Evolutionary conservation across 2,329 filamentous ascomycete genomes (phyloP).

Genomic region (Penicillium brasilianum): DNA sequence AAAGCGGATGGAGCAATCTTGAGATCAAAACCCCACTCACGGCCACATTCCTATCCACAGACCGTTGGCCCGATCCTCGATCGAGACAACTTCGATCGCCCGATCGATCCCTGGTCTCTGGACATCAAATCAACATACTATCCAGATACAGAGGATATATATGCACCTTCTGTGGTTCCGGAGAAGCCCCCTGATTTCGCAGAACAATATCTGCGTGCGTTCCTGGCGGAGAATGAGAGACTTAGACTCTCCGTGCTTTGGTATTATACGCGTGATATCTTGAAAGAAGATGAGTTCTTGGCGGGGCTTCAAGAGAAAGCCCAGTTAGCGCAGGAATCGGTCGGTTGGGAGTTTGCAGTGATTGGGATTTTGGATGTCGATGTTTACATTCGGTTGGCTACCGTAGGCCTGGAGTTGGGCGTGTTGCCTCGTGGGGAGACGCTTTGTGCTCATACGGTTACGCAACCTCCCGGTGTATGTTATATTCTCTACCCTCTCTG

Average conservation of each 20-base stretch:
- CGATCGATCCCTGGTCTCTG: constrained; percentile 14
- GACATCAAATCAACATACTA: constrained; percentile 7
- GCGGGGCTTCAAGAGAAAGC: constrained; percentile 25
- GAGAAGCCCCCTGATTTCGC: constrained; percentile 1
- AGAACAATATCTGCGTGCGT: constrained; percentile 12
- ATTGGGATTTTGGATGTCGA: constrained; percentile 23
- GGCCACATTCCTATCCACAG: constrained; percentile 10
- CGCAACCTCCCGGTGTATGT: constrained; percentile 20
- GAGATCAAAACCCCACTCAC: not conserved
- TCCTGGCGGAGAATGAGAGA: constrained; percentile 17
- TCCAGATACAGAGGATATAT: not conserved
- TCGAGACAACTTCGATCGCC: constrained; percentile 13
- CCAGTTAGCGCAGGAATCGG: constrained; percentile 18
- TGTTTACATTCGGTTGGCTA: constrained; percentile 20
- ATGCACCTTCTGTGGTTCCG: not conserved
- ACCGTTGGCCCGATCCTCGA: constrained; percentile 16
- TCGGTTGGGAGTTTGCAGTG: constrained; percentile 23
- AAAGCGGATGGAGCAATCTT: constrained; percentile 18
- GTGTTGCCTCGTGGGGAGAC: constrained; percentile 21
- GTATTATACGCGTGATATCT: constrained; percentile 21
- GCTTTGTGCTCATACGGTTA: constrained; percentile 22
- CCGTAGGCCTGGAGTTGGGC: constrained; percentile 18
- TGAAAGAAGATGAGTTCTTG: constrained; percentile 16
- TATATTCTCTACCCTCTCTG: too few relatives aligned
- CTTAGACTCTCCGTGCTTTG: constrained; percentile 20